Evolutionary conservation across 2,329 filamentous ascomycete genomes (phyloP).

Genomic region (Fusarium tricinctum): DNA sequence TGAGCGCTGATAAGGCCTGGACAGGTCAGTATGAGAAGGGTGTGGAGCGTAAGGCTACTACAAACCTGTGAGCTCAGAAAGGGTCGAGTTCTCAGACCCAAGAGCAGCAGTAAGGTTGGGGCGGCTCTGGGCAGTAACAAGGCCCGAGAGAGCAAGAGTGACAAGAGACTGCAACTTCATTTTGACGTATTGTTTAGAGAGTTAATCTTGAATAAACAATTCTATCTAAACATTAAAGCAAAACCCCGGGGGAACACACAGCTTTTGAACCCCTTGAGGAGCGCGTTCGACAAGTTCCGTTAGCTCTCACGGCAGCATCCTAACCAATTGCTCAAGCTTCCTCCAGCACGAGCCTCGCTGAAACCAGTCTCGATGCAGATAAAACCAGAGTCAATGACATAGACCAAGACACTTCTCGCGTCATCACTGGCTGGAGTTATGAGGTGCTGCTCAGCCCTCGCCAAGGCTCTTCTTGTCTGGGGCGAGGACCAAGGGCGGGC

Average conservation of each 20-base stretch:
- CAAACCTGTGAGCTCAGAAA: slow-evolving; percentile 47
- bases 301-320: slow-evolving; percentile 22
- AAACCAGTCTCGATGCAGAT: slow-evolving; percentile 26
- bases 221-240: neutral
- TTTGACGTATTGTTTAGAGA: slow-evolving; percentile 13
- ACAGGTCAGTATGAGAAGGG: slow-evolving; percentile 17
- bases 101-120: slow-evolving; percentile 46
- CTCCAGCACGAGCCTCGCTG: slow-evolving; percentile 17
- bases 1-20: slow-evolving; percentile 44
- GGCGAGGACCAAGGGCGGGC: slow-evolving; percentile 7
- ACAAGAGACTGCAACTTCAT: slow-evolving; percentile 45
- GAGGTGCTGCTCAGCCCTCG: slow-evolving; percentile 28
- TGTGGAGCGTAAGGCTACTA: neutral
- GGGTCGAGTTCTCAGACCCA: slow-evolving; percentile 47
- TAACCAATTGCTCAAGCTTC: slow-evolving; percentile 31
- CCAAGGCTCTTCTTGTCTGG: slow-evolving; percentile 25
- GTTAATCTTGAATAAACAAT: slow-evolving; percentile 14
- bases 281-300: slow-evolving; percentile 4
- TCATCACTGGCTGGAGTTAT: slow-evolving; percentile 36
- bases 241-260: slow-evolving; percentile 1
- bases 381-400: slow-evolving; percentile 46
- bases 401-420: slow-evolving; percentile 35
- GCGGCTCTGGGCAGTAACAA: slow-evolving; percentile 44
- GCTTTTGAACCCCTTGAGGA: slow-evolving; percentile 22
- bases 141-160: slow-evolving; percentile 37